Percentiles rank a stretch among this genome's conserved stretches.
These are phyloP conservation scores for Linanthus parryae DNA, from an alignment of 148 eudicot species.

Conservation along the genomic window DNA sequence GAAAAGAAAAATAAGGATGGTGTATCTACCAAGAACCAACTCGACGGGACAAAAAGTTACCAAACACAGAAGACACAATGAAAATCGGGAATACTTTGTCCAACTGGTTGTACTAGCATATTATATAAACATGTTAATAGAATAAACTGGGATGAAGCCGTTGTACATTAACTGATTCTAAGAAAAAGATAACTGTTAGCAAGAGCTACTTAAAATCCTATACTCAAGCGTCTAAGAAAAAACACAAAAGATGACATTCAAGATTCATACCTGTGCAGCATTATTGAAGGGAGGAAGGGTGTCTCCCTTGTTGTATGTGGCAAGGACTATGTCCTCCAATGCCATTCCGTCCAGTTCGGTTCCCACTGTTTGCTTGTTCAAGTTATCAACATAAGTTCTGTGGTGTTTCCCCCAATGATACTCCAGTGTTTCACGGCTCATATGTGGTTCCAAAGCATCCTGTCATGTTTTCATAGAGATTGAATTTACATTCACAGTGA, in stretches of 20 bases:
- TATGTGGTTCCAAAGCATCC: conserved; percentile 88
- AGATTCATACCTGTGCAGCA: conserved; percentile 79
- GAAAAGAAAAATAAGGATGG: no score
- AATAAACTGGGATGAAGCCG: no score
- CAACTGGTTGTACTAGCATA: no score
- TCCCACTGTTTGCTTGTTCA: conserved; percentile 88
- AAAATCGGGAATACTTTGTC: no score
- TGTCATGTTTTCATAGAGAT: conserved; percentile 13
- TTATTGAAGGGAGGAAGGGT: conserved; percentile 82
- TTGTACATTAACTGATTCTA: no score
- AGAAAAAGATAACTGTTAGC: not conserved
- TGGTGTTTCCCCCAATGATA: conserved; percentile 94
- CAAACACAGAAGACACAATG: not conserved
- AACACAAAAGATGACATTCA: not conserved
- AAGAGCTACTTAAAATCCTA: no score
- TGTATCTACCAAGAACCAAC: not conserved
- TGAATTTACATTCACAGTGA: no score
- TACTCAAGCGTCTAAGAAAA: no score
- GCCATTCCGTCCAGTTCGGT: conserved; percentile 65
- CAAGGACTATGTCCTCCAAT: conserved; percentile 49
- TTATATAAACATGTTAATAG: no score
- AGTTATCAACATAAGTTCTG: conserved; percentile 73
- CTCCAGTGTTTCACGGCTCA: conserved; percentile 74
- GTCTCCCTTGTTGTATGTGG: conserved; percentile 79
- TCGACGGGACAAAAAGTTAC: not conserved